Evolutionary conservation across 2,329 filamentous ascomycete genomes (phyloP).

Genomic region (Apiospora saccharicola): DNA sequence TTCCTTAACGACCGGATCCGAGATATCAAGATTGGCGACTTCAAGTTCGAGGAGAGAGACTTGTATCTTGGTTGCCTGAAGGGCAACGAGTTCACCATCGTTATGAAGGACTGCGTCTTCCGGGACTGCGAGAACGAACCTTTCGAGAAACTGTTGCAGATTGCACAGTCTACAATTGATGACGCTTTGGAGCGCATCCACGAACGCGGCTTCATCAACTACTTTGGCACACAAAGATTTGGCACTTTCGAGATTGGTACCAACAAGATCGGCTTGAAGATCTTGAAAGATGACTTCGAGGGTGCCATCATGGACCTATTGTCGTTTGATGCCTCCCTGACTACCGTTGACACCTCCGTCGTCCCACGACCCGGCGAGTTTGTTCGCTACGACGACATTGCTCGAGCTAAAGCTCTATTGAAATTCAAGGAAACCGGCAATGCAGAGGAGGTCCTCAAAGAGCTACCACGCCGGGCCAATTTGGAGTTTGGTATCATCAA

Average conservation of each 20-base stretch:
- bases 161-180: constrained; percentile 58
- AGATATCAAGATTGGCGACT: constrained; percentile 78
- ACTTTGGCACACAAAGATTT: constrained; percentile 97
- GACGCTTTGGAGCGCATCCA: constrained; percentile 71
- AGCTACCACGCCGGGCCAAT: constrained; percentile 80
- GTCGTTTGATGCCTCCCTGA: constrained; percentile 70
- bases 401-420: constrained; percentile 80
- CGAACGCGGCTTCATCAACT: constrained; percentile 89
- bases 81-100: constrained; percentile 94
- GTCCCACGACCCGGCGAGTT: constrained; percentile 52
- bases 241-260: constrained; percentile 88
- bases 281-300: constrained; percentile 82
- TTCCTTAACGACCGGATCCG: constrained; percentile 67
- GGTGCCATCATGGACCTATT: constrained; percentile 82
- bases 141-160: constrained; percentile 55
- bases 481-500: constrained; percentile 82
- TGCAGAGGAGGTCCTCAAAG: constrained; percentile 65
- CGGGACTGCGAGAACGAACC: constrained; percentile 50
- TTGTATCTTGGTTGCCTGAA: constrained; percentile 83
- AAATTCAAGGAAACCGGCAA: constrained; percentile 72
- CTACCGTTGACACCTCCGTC: constrained; percentile 49
- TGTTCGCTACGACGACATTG: constrained; percentile 74
- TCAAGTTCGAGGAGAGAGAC: constrained; percentile 74
- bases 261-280: constrained; percentile 82
- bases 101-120: constrained; percentile 83